phyloP scores from a whole-genome alignment of 208 protist genomes.

The Leishmania tarentolae region DNA sequence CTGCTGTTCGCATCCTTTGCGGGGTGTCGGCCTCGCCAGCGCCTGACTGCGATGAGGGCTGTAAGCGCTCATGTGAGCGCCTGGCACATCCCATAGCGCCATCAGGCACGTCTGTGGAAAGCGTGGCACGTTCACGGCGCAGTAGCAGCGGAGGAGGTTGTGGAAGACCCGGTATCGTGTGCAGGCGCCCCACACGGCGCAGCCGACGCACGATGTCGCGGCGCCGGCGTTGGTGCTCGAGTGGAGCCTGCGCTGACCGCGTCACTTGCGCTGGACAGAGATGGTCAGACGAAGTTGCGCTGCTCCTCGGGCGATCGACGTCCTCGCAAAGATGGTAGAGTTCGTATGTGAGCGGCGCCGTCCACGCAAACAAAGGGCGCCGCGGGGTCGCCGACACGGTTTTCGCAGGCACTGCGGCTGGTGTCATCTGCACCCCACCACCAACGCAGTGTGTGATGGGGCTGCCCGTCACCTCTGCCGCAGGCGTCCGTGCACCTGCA shows the following conservation, averaged over 20 bases:
- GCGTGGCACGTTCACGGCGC: background rate
- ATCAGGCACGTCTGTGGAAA: background rate
- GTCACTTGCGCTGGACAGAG: background rate
- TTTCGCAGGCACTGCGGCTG: background rate
- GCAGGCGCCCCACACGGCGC: slow-evolving; percentile 14
- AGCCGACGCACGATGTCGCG: background rate
- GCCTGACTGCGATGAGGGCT: background rate
- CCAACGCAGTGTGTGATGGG: background rate
- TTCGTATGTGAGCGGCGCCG: slow-evolving; percentile 19
- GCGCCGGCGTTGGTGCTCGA: slow-evolving; percentile 1
- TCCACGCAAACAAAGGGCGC: slow-evolving; percentile 12
- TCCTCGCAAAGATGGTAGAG: slow-evolving; percentile 17
- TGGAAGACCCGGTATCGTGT: slow-evolving; percentile 40
- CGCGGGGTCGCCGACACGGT: background rate
- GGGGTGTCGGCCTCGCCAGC: background rate
- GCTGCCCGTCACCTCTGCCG: background rate
- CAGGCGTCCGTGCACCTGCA: background rate
- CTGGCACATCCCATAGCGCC: background rate
- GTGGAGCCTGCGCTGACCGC: background rate
- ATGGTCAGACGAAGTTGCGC: background rate
- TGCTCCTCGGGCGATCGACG: background rate
- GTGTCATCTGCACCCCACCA: background rate
- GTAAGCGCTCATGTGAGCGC: background rate
- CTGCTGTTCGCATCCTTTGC: background rate
- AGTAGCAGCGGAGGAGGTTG: slow-evolving; percentile 19